These are phyloP conservation scores for Scheffersomyces illinoinensis DNA, from an alignment of 1,139 yeast species.

Conservation along the genomic window DNA sequence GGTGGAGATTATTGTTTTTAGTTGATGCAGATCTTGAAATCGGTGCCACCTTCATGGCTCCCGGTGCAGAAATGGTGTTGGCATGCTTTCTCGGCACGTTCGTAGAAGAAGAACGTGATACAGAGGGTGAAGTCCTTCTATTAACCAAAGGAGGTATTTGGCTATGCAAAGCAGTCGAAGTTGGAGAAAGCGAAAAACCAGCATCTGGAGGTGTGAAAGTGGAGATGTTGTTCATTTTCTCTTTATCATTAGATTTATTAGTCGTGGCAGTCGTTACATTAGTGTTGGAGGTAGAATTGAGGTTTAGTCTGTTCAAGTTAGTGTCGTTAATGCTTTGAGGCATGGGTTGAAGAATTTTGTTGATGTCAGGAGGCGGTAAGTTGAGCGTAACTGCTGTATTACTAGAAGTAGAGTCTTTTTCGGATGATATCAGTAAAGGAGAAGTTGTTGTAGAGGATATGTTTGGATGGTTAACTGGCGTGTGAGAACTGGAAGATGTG, in stretches of 20 bases:
- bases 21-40: neutral
- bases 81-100: constrained; percentile 4
- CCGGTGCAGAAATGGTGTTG: neutral
- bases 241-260: neutral
- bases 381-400: neutral
- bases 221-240: neutral
- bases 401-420: neutral
- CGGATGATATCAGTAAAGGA: constrained; percentile 10
- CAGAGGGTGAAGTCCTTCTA: constrained; percentile 2
- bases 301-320: neutral
- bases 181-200: neutral
- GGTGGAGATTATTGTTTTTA: neutral
- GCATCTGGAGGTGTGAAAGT: neutral
- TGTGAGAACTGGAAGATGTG: constrained; percentile 14
- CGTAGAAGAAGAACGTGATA: constrained; percentile 12
- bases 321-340: neutral
- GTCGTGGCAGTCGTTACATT: neutral
- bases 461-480: constrained; percentile 14
- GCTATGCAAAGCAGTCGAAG: neutral
- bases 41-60: neutral
- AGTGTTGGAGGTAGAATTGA: neutral
- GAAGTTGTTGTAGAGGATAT: constrained; percentile 10
- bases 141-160: neutral
- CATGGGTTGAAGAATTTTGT: neutral
- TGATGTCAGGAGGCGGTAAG: neutral